Conservation (phyloP, 1,139 yeast species). For the Pichia sp. region DNA sequence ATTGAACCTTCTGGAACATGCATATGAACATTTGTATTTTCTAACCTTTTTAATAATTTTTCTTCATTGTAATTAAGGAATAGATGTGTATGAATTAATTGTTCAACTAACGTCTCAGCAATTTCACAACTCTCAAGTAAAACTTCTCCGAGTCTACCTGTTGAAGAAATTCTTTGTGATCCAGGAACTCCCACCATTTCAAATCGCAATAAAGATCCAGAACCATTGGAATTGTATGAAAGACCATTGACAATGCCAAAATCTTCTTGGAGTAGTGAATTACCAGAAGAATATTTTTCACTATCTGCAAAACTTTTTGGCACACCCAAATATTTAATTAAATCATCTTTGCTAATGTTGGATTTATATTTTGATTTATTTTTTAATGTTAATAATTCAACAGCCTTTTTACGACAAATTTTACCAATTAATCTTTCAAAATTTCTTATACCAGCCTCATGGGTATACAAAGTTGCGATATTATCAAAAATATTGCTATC, state of each 20-base stretch:
- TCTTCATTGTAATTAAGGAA: conserved; percentile 21
- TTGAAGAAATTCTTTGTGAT: conserved; percentile 31
- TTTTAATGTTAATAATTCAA: conserved; percentile 40
- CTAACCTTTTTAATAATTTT: conserved; percentile 38
- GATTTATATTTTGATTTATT: conserved; percentile 31
- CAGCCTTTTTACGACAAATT: conserved; percentile 76
- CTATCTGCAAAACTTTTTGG: conserved; percentile 34
- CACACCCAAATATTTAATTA: conserved; percentile 42
- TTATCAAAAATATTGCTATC: conserved; percentile 49
- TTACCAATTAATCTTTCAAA: conserved; percentile 69
- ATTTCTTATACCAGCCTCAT: conserved; percentile 85
- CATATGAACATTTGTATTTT: conserved; percentile 61
- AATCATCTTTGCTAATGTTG: conserved; percentile 36
- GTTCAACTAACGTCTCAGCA: conserved; percentile 68
- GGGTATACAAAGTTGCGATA: conserved; percentile 64
- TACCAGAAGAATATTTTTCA: conserved; percentile 28
- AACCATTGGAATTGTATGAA: conserved; percentile 83
- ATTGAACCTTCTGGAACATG: conserved; percentile 90
- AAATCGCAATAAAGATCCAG: conserved; percentile 76
- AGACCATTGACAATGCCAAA: conserved; percentile 87
- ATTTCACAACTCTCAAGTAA: conserved; percentile 78
- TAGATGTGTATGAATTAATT: conserved; percentile 39
- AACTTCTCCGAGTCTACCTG: conserved; percentile 82
- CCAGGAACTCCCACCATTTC: conserved; percentile 69
- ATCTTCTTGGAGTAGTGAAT: conserved; percentile 34